Evolutionary conservation across 1,139 yeast species (phyloP), one percentile per base, ranked within the genome.

Genomic region (Taphrina deformans): DNA sequence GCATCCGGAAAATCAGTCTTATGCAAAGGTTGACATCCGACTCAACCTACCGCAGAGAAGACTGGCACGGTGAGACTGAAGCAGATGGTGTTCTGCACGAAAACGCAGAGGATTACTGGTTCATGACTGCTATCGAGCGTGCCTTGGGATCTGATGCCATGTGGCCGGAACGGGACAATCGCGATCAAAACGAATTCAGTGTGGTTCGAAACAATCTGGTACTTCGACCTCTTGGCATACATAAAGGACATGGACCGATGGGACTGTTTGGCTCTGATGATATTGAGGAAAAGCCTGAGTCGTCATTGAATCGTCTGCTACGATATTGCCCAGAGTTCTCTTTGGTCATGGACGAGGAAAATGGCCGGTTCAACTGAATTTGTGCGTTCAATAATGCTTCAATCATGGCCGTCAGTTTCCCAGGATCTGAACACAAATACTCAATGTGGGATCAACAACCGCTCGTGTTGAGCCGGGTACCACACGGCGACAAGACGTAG

Each of bases 41-140:
- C 44, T 14, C 51, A 21, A n/a, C 26, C 27, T 44, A 35, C 26
- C 9, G 9, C 51, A 35, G 51, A 29, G 21, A 33, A 35, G 35
- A 41, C 23, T 10, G 33, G 51, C n/a, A 29, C 41, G 24, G 33
- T n/a, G 29, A 41, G n/a, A 2, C 14, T 18, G 59, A 41, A 27
- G n/a, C n/a, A n/a, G 33, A 29, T 29, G 61, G 33, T 16, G 23
- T 31, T 10, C 21, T 31, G 52, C 41, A 44, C 52, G 52, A 29
- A 5, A 46, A 55, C 27, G 53, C 62, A 1, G 62, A 58, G 38
- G 62, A 58, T 16, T 58, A 45, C 33, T 58, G 62, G 62, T 33
- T 45, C 46, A 46, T 58, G 55, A 45, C 53, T 12, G 55, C 55
- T 10, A 58, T 58, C 18, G 62, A 58, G n/a, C 53, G 53, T 24